Conservation (phyloP, 2,329 filamentous ascomycete genomes). For the Verticillium dahliae region DNA sequence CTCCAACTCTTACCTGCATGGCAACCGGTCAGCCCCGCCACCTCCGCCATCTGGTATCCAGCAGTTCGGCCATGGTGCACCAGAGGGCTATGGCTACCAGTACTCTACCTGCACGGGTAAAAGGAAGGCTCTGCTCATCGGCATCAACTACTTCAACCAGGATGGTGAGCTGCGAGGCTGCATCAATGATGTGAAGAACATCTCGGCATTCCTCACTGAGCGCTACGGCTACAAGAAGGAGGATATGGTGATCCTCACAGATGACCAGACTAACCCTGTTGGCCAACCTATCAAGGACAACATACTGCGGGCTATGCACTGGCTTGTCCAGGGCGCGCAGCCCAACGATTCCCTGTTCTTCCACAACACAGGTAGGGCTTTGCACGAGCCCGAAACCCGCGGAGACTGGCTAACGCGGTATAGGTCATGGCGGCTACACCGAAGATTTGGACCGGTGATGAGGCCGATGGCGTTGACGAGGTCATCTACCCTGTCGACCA, state of each 20-base stretch:
- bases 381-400: slow-evolving; percentile 1
- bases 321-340: slow-evolving; percentile 88
- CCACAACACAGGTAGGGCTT: slow-evolving; percentile 78
- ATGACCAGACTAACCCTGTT: slow-evolving; percentile 96
- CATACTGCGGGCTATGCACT: slow-evolving; percentile 93
- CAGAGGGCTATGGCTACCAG: slow-evolving; percentile 74
- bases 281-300: slow-evolving; percentile 95
- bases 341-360: slow-evolving; percentile 96
- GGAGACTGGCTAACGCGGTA: not conserved
- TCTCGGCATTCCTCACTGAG: slow-evolving; percentile 84
- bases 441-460: slow-evolving; percentile 71
- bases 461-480: slow-evolving; percentile 76
- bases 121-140: slow-evolving; percentile 83
- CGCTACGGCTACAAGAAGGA: slow-evolving; percentile 89
- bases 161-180: slow-evolving; percentile 85
- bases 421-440: slow-evolving; percentile 75
- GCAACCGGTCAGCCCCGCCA: slow-evolving; percentile 52
- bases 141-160: slow-evolving; percentile 95
- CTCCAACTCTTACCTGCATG: slow-evolving; percentile 49
- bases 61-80: slow-evolving; percentile 73
- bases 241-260: slow-evolving; percentile 94
- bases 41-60: slow-evolving; percentile 63
- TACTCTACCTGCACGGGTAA: slow-evolving; percentile 88
- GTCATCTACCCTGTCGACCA: slow-evolving; percentile 83
- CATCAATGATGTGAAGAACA: slow-evolving; percentile 97